Evolutionary conservation across 2,329 filamentous ascomycete species (phyloP).

Genomic region (Onygenales sp.): DNA sequence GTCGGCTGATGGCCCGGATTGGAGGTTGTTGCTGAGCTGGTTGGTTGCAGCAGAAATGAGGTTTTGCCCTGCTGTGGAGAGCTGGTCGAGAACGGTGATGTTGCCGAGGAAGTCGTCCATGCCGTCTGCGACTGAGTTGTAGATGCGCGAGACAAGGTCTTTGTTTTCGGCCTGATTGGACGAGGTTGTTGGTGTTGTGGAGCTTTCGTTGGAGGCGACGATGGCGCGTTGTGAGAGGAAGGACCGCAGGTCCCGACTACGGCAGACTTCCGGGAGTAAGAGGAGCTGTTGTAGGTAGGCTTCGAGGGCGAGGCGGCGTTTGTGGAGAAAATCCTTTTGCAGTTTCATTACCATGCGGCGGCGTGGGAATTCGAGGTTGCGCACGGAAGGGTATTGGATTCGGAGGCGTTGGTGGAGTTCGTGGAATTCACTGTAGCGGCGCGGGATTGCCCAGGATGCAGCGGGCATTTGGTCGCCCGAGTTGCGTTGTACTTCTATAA

Average conservation of each 20-base stretch:
- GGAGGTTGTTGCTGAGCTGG: slow-evolving; percentile 33
- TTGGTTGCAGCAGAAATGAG: slow-evolving; percentile 49
- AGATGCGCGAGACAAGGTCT: slow-evolving; percentile 85
- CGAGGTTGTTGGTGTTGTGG: slow-evolving; percentile 23
- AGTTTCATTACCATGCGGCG: slow-evolving; percentile 92
- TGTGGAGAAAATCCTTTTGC: slow-evolving; percentile 90
- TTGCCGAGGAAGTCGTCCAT: slow-evolving; percentile 98
- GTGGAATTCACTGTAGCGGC: slow-evolving; percentile 93
- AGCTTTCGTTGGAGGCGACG: slow-evolving; percentile 46
- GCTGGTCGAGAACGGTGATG: slow-evolving; percentile 87
- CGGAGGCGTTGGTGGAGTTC: slow-evolving; percentile 86
- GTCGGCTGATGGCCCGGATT: slow-evolving; percentile 20
- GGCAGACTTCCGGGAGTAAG: slow-evolving; percentile 82
- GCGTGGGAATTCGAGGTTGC: slow-evolving; percentile 83
- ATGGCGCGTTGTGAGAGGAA: slow-evolving; percentile 85
- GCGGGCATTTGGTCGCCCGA: slow-evolving; percentile 94
- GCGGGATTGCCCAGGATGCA: slow-evolving; percentile 87
- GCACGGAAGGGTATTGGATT: slow-evolving; percentile 74
- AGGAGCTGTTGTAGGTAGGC: slow-evolving; percentile 75
- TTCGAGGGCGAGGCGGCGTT: slow-evolving; percentile 73
- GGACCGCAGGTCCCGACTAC: slow-evolving; percentile 79
- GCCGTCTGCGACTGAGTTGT: slow-evolving; percentile 92
- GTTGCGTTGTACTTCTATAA: slow-evolving; percentile 81
- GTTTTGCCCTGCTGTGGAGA: slow-evolving; percentile 86
- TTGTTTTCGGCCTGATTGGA: slow-evolving; percentile 57